Base-by-base conservation (phyloP, 345 rosid species). In the Garcia nutans region DNA sequence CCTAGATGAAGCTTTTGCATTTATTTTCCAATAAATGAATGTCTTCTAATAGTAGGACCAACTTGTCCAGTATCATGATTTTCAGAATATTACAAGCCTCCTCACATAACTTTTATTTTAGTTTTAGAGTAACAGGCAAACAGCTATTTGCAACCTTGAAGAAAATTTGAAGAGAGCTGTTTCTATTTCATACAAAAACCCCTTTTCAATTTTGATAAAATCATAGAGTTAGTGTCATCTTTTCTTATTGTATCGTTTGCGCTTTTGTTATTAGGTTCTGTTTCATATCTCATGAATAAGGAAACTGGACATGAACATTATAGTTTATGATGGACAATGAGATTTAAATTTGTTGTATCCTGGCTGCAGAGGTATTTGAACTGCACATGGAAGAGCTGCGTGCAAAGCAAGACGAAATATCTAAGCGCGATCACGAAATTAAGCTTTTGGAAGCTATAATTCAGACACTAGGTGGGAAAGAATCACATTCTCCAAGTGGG, bases 361-460 rank as follows among this genome's bases (percentile, higher is more conserved):
- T 65, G 69, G 74, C 57, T 80, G 87, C 94, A 93, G 98, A 93
- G 91, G 97, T 96, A 64, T 96, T 96, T 76, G 86, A 93, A 77
- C 82, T 96, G 74, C 97, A 96, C 84, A 85, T 88, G 94, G 98
- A 93, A 80, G 99, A 96, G 86, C 82, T 93, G 78, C 88, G 89
- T 22, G 84, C 91, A 19, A 93, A 89, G 90, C 99, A 95, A 86
- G 98, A 90, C 69, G 94, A 95, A 80, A 93, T 93, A 15, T 74
- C 84, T 0, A 91, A 91, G 79, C 94, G 97, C 2, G 98, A 95
- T 65, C 83, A 85, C 2, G 99, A 95, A 76, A 90, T 91, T 64
- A 93, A 95, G 73, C 98, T 95, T 63, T 85, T 95, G 82, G 96
- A 95, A 86, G 96, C 99, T 52, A 93, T 95, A 77, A 89, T 93